A percentile compares a stretch with the other conserved stretches of the same genome.
Conservation (phyloP, 2,329 filamentous ascomycete genomes). For the Graphilbum fragrans region DNA sequence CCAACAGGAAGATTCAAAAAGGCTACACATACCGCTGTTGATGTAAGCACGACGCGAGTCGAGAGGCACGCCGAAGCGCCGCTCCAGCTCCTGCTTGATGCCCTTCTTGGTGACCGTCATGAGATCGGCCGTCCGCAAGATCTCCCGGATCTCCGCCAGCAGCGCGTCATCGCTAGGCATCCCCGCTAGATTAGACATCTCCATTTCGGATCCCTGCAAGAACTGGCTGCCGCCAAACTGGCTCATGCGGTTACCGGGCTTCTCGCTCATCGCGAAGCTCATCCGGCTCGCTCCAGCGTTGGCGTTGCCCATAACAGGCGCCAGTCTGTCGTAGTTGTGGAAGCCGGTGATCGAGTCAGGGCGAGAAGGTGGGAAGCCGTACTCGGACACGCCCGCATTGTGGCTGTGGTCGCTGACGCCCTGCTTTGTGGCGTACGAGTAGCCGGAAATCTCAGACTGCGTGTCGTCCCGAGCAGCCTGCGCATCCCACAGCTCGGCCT, state of each 20-base stretch:
- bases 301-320: constrained; percentile 33
- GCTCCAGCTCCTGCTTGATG: constrained; percentile 87
- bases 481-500: constrained; percentile 93
- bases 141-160: constrained; percentile 87
- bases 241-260: constrained; percentile 43
- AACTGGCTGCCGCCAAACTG: constrained; percentile 49
- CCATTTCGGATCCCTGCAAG: constrained; percentile 46
- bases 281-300: constrained; percentile 43
- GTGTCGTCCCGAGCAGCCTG: constrained; percentile 74
- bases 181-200: constrained; percentile 61
- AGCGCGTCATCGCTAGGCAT: constrained; percentile 83
- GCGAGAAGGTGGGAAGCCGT: constrained; percentile 47
- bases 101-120: constrained; percentile 99
- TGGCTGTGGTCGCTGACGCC: constrained; percentile 28
- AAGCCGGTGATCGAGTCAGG: constrained; percentile 42
- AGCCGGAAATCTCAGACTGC: constrained; percentile 80
- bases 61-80: constrained; percentile 73
- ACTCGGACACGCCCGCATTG: constrained; percentile 49
- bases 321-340: constrained; percentile 29
- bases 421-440: constrained; percentile 85
- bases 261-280: constrained; percentile 68
- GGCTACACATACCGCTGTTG: constrained; percentile 60
- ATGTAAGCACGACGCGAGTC: constrained; percentile 89
- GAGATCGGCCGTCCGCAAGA: constrained; percentile 79
- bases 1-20: background rate